These are phyloP conservation scores for Metschnikowia amazonensis DNA, from an alignment of 805 yeast species.

Conservation along the genomic window DNA sequence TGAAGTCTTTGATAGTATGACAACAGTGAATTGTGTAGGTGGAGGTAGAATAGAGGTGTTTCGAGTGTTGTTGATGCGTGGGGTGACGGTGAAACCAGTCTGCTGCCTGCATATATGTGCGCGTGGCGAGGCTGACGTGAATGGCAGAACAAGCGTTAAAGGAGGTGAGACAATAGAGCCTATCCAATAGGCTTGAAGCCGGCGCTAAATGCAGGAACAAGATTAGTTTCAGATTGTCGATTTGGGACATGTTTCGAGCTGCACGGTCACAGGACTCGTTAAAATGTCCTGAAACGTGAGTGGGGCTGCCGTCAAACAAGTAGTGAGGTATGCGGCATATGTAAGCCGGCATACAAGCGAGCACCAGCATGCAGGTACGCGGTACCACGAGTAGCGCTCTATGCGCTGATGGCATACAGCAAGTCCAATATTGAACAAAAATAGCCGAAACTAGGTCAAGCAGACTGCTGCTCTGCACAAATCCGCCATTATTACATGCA, in stretches of 20 bases:
- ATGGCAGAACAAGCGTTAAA: not conserved
- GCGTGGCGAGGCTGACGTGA: constrained; percentile 3
- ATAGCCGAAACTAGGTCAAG: not conserved
- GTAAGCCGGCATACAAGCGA: not conserved
- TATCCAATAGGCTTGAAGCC: too few species aligned
- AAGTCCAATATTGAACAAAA: not conserved
- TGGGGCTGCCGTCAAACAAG: not conserved
- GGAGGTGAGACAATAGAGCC: not conserved
- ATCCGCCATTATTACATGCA: not conserved
- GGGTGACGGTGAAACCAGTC: not conserved
- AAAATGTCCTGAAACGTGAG: not conserved
- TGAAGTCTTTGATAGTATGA: not conserved
- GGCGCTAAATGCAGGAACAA: not conserved
- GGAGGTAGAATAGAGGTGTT: not conserved
- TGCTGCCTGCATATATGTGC: constrained; percentile 5
- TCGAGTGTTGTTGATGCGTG: constrained; percentile 1
- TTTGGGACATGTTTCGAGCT: too few species aligned
- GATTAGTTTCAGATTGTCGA: too few species aligned
- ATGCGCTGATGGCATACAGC: not conserved
- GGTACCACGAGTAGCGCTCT: not conserved
- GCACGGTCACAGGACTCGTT: too few species aligned
- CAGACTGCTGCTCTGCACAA: not conserved
- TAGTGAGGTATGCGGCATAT: not conserved
- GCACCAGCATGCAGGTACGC: not conserved
- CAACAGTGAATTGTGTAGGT: not conserved